phyloP scores from a whole-genome alignment of 345 rosid genomes.

The Salix caprea region DNA sequence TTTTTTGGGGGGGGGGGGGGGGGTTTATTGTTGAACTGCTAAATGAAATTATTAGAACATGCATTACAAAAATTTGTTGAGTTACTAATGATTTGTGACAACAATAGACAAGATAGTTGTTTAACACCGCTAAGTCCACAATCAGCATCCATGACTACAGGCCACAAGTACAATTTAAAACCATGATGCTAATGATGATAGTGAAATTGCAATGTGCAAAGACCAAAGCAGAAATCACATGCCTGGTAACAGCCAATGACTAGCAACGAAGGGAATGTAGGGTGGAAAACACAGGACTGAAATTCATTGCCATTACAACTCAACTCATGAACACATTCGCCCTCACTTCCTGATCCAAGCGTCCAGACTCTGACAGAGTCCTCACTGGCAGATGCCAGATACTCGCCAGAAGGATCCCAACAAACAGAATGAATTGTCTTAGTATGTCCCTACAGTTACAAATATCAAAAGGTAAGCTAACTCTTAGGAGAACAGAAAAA shows the following conservation, averaged over 20 bases:
- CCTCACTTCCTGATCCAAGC: conserved; percentile 77
- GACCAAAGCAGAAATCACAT: conserved; percentile 12
- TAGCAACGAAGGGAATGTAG: conserved; percentile 59
- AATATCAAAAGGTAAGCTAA: not conserved
- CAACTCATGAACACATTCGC: conserved; percentile 82
- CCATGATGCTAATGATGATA: too few relatives aligned
- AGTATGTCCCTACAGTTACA: conserved; percentile 58
- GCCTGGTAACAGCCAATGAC: conserved; percentile 96
- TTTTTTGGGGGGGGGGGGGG: too few relatives aligned
- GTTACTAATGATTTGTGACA: too few relatives aligned
- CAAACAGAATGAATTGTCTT: conserved; percentile 73
- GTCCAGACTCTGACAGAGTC: conserved; percentile 92
- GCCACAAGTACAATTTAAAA: too few relatives aligned
- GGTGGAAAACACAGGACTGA: conserved; percentile 90
- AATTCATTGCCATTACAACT: conserved; percentile 83
- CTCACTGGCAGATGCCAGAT: conserved; percentile 86
- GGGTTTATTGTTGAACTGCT: too few relatives aligned
- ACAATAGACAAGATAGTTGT: too few relatives aligned
- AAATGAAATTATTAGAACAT: not conserved
- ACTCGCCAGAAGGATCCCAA: conserved; percentile 90
- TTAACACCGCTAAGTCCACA: too few relatives aligned
- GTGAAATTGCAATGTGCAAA: not conserved
- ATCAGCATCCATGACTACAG: too few relatives aligned
- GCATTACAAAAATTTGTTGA: not conserved
- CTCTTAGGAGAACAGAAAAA: not conserved